These are phyloP conservation scores for Vigna reflexopilosa DNA, from an alignment of 306 rosid species.

Conservation along the genomic window DNA sequence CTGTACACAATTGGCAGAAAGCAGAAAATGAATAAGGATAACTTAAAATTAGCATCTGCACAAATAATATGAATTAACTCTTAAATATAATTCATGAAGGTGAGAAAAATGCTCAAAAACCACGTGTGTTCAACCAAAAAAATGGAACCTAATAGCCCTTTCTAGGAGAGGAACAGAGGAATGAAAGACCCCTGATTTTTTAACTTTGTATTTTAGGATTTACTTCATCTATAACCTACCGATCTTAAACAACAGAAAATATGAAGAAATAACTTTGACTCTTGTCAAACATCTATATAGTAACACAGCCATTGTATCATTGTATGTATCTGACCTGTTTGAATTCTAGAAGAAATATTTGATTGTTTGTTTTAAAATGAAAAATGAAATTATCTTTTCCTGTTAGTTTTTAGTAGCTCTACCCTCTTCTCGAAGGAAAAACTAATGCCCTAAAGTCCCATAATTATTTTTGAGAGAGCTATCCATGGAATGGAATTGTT, in stretches of 20 bases:
- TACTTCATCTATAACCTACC: constrained; percentile 22
- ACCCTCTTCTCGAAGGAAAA: not conserved
- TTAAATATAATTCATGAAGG: constrained; percentile 26
- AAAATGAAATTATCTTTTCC: not conserved
- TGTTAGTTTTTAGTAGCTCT: not conserved
- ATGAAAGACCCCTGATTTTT: not conserved
- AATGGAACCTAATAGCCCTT: not conserved
- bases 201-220: constrained; percentile 1
- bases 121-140: constrained; percentile 14
- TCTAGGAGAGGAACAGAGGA: not conserved
- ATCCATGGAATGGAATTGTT: too few relatives aligned
- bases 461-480: too few relatives aligned
- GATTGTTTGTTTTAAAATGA: constrained; percentile 1
- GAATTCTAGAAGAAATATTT: constrained; percentile 18
- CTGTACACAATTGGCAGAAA: constrained; percentile 54
- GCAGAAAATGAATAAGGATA: constrained; percentile 36
- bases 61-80: constrained; percentile 27
- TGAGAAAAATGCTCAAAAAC: constrained; percentile 27
- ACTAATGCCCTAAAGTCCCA: not conserved
- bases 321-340: not conserved
- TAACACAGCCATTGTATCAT: constrained; percentile 9
- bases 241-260: constrained; percentile 31
- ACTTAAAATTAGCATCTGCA: constrained; percentile 38
- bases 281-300: constrained; percentile 12
- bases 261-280: constrained; percentile 8